Base-by-base conservation (phyloP, 495 filamentous ascomycete species). In the Neurospora sp. region DNA sequence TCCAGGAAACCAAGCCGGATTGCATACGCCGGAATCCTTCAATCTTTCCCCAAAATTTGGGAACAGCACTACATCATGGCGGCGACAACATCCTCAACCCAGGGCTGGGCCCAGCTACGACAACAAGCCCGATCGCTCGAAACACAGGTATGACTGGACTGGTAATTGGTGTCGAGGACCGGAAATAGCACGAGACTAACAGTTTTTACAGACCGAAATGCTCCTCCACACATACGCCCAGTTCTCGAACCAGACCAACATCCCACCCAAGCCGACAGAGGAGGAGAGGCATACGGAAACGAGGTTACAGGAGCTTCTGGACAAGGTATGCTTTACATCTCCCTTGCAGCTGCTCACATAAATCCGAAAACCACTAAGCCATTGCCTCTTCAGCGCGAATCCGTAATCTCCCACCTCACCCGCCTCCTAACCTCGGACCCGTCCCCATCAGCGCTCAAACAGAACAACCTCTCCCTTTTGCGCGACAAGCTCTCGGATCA, bases 221-320 rank as follows among this genome's bases (percentile, higher is more conserved):
- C 89, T 96, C 70, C 97, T 99, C 81, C 93, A 97, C 80, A 97
- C 91, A 65, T 99, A 97, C 82, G 94, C 96, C 9, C 93, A 98
- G 83, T 97, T 92, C 86, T 91, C 94, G n/a, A 90, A 91, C 0
- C 87, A 90, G 74, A 82, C 92, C 9, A 92, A 91, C 78, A 91
- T 96, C 69, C 91, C 94, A 40, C 83, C 87, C 20, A 93, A 94
- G 77, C 92, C 96, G 8, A 91, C 91, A 73, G 91, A 94, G 75
- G 94, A 98, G 77, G 95, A 99, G 81, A 85, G 85, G 73, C 85
- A 88, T 70, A 90, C 91, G 20, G 94, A 99, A 80, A 79, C 87
- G 14, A 92, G 93, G 81, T 84, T 99, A 37, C 89, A 94, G 79
- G 95, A 97, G 70, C 84, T 98, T 65, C 87, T 98, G 61, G 89